Conservation (phyloP, 805 yeast genomes). For the Candida tibetensis region DNA sequence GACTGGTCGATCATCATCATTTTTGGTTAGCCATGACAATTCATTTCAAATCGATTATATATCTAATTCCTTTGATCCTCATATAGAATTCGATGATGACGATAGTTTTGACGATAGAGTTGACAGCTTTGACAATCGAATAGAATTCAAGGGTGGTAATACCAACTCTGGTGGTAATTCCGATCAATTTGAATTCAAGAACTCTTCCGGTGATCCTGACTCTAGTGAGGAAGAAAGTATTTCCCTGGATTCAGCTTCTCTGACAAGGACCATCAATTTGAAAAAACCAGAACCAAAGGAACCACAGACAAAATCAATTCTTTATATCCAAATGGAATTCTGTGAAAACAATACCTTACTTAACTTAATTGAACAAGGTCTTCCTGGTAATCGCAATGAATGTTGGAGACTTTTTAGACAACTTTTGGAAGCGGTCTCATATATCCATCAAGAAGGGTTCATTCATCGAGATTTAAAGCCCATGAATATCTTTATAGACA, state of each 20-base stretch:
- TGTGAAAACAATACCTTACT: constrained; percentile 90
- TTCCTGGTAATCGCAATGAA: constrained; percentile 67
- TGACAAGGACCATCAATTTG: background rate
- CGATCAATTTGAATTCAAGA: background rate
- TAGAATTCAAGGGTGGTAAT: constrained; percentile 26
- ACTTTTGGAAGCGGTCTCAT: constrained; percentile 81
- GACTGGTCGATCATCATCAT: constrained; percentile 18
- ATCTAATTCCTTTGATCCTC: constrained; percentile 59
- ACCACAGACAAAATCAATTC: constrained; percentile 46
- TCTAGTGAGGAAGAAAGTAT: background rate
- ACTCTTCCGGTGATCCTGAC: background rate
- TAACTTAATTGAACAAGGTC: constrained; percentile 73
- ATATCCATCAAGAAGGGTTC: constrained; percentile 90
- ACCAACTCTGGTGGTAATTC: constrained; percentile 24
- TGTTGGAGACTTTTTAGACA: constrained; percentile 91
- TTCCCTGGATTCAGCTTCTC: background rate
- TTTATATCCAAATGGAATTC: constrained; percentile 97
- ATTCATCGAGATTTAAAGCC: constrained; percentile 96
- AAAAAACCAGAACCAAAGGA: constrained; percentile 4
- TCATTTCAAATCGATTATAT: constrained; percentile 59
- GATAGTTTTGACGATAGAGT: constrained; percentile 14
- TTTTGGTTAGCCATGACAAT: constrained; percentile 16
- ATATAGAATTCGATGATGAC: constrained; percentile 47
- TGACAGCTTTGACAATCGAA: constrained; percentile 16
- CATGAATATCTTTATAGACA: constrained; percentile 91